Conservation (phyloP, 345 rosid genomes). For the Acer yangbiense region DNA sequence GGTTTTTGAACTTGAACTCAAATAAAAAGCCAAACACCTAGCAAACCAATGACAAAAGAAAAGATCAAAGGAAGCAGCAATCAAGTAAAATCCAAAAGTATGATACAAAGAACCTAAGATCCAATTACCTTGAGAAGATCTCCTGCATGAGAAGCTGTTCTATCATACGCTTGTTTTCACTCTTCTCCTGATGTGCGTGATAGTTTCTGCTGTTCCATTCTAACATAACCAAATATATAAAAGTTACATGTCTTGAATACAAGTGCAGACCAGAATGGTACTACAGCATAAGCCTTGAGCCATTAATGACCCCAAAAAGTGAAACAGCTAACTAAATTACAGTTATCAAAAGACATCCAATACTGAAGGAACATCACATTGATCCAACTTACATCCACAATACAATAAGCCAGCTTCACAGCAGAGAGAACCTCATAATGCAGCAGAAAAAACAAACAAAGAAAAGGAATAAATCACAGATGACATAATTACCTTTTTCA, state of each 20-base stretch:
- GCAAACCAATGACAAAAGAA: slow-evolving; percentile 8
- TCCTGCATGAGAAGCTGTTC: slow-evolving; percentile 77
- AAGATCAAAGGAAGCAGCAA: background rate
- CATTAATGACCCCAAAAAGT: background rate
- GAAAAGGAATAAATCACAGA: no score
- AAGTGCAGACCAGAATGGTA: background rate
- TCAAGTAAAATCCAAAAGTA: slow-evolving; percentile 13
- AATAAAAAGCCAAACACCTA: background rate
- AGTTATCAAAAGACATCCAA: background rate
- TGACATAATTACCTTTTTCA: no score
- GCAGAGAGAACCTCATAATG: background rate
- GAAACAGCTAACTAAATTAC: background rate
- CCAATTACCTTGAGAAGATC: slow-evolving; percentile 79
- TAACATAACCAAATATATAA: slow-evolving; percentile 21
- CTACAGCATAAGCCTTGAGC: background rate
- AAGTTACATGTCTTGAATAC: background rate
- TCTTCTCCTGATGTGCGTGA: slow-evolving; percentile 28
- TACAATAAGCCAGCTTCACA: background rate
- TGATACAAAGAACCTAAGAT: slow-evolving; percentile 10
- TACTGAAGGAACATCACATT: background rate
- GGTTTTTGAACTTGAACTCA: no score
- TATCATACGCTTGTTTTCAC: slow-evolving; percentile 60
- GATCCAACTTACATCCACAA: background rate
- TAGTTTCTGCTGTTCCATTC: slow-evolving; percentile 23
- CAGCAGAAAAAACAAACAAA: background rate